Evolutionary conservation across 371 early-diverging fungal genomes (phyloP).

Genomic region (Mucor piriformis): DNA sequence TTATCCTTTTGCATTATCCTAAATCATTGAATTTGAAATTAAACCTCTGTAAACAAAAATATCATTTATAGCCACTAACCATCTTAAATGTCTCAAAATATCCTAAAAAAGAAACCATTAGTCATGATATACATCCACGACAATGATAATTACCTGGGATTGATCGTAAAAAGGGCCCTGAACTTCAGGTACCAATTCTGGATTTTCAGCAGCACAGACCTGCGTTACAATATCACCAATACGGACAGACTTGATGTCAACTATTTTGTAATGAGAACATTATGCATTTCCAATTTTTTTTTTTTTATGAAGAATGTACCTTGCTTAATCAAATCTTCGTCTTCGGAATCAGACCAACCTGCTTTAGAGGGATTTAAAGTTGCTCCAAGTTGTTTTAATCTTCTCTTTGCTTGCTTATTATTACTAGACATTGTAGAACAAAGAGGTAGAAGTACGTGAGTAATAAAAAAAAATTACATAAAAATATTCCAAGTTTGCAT

Average conservation of each 20-base stretch:
- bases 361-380: slow-evolving; percentile 32
- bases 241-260: slow-evolving; percentile 45
- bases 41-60: no score
- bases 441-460: no score
- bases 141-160: slow-evolving; percentile 56
- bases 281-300: not conserved
- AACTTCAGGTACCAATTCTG: slow-evolving; percentile 70
- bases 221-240: slow-evolving; percentile 71
- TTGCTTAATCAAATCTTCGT: slow-evolving; percentile 45
- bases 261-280: slow-evolving; percentile 15
- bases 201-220: slow-evolving; percentile 55
- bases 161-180: slow-evolving; percentile 65
- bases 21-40: no score
- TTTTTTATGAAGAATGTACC: slow-evolving; percentile 17
- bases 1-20: slow-evolving; percentile 77
- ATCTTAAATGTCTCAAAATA: slow-evolving; percentile 70
- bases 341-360: slow-evolving; percentile 59
- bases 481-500: no score
- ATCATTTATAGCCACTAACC: no score
- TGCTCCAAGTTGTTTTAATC: slow-evolving; percentile 50
- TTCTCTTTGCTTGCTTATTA: slow-evolving; percentile 48
- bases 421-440: slow-evolving; percentile 6
- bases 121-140: not conserved
- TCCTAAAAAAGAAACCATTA: slow-evolving; percentile 50
- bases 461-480: no score